A percentile compares a stretch with the other conserved stretches of the same genome.
These are phyloP conservation scores for Comarum palustre DNA, from an alignment of 306 rosid genomes.

Conservation along the genomic window DNA sequence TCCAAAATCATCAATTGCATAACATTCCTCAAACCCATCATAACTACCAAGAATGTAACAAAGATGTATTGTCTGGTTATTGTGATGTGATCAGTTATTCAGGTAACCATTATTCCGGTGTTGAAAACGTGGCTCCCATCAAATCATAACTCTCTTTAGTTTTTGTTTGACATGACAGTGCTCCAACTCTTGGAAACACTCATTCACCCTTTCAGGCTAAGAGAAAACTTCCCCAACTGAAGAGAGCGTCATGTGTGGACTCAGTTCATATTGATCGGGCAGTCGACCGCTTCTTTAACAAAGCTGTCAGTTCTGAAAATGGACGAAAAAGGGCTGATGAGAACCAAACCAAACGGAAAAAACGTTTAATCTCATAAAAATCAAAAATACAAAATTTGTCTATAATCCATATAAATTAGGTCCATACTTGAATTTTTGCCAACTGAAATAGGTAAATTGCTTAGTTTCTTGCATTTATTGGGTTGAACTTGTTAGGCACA, in stretches of 20 bases:
- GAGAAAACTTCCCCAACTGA: not conserved
- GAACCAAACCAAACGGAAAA: too few species aligned
- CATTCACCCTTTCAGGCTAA: not conserved
- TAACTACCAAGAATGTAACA: not conserved
- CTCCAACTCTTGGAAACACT: not conserved
- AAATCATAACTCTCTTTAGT: not conserved
- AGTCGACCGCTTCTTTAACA: too few species aligned
- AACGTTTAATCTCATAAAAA: too few species aligned
- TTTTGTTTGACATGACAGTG: not conserved
- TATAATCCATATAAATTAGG: too few species aligned
- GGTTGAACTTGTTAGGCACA: not conserved
- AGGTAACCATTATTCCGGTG: not conserved
- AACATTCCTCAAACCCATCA: not conserved
- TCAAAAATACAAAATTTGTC: too few species aligned
- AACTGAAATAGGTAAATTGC: not conserved
- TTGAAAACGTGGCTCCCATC: not conserved
- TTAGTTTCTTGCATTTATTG: not conserved
- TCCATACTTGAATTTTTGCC: too few species aligned
- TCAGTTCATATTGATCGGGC: too few species aligned
- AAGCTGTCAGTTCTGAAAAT: too few species aligned
- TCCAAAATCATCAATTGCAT: not conserved
- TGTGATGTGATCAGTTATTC: not conserved
- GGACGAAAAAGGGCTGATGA: too few species aligned
- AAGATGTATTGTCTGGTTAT: not conserved
- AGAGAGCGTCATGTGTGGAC: too few species aligned